Base-by-base conservation (phyloP, 202 grass and related monocot species). In the Schoenoplectus tabernaemontani region DNA sequence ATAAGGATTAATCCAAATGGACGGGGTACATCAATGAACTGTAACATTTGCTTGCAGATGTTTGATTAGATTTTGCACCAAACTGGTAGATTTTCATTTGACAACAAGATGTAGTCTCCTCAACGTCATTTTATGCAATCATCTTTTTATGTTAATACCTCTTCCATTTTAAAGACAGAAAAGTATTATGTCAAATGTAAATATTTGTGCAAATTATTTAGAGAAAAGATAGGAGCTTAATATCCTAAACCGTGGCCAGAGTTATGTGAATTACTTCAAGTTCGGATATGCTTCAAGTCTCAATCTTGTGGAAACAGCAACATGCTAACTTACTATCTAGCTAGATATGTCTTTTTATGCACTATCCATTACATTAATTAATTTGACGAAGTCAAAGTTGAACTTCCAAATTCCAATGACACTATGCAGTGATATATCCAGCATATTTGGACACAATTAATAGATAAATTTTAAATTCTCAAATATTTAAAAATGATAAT, bases 1-100 rank as follows among this genome's bases (percentile, higher is more conserved):
- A 44, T 69, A 44, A 44, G 65, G 9, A 69, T 69, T 46, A 69
- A 69, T 69, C 12, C 39, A 69, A 69, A 69, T 38, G 65, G 38
- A 69, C 3, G 1, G 9, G 10, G 0, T 44, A 46, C 39, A 44
- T 69, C 65, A 69, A 7, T 69, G 20, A 43, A 23, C 20, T 44
- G 9, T n/a, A n/a, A n/a, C n/a, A 68, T 19, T 26, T 65, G 41
- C 19, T 51, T 51, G 38, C 9, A 37, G 4, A 26, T 24, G 19
- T 43, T 44, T 44, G 37, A 24, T 26, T 46, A 0, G 20, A 24
- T 6, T 69, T 69, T 15, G 46, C 65, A 69, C 46, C 39, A 46
- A 69, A 46, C 65, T 44, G 20, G 9, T 43, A 12, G 7, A 2
- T 69, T 43, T 13, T 13, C 19, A 69, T 44, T 24, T 13, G 9